A percentile compares a stretch with the other conserved stretches of the same genome.
phyloP scores from a whole-genome alignment of 306 rosid genomes.

The Calophaca sinica region DNA sequence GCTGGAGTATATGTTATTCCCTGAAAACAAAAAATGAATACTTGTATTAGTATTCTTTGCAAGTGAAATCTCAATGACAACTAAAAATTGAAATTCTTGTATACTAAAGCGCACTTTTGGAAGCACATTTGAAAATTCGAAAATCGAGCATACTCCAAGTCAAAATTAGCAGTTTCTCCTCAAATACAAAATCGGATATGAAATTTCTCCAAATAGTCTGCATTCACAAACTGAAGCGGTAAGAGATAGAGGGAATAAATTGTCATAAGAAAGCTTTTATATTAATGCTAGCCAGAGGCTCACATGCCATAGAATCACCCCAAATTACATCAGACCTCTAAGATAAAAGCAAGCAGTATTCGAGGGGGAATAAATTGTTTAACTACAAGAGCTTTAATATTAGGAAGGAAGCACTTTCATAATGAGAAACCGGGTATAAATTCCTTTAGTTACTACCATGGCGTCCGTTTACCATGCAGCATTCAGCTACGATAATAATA shows the following conservation, averaged over 20 bases:
- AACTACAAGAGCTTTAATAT: neutral
- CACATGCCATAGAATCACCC: conserved; percentile 22
- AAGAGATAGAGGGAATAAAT: no score
- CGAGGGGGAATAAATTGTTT: neutral
- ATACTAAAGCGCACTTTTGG: no score
- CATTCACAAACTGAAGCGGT: no score
- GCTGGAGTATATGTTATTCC: conserved; percentile 79
- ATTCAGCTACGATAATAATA: neutral
- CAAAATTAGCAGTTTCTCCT: no score
- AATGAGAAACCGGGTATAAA: no score
- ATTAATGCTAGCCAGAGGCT: neutral
- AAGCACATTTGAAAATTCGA: no score
- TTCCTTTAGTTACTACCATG: conserved; percentile 7
- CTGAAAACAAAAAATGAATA: conserved; percentile 49
- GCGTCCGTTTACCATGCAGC: conserved; percentile 12
- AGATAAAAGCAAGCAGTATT: neutral
- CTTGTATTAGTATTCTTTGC: neutral
- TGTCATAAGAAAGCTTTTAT: no score
- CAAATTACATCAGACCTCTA: neutral
- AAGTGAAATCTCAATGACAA: conserved; percentile 27
- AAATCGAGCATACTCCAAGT: no score
- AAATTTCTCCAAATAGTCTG: no score
- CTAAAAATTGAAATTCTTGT: conserved; percentile 1
- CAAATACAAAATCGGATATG: no score
- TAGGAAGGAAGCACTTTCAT: no score